Evolutionary conservation across 1,284 basidiomycete species (phyloP).

Genomic region (Thelephora terrestris): DNA sequence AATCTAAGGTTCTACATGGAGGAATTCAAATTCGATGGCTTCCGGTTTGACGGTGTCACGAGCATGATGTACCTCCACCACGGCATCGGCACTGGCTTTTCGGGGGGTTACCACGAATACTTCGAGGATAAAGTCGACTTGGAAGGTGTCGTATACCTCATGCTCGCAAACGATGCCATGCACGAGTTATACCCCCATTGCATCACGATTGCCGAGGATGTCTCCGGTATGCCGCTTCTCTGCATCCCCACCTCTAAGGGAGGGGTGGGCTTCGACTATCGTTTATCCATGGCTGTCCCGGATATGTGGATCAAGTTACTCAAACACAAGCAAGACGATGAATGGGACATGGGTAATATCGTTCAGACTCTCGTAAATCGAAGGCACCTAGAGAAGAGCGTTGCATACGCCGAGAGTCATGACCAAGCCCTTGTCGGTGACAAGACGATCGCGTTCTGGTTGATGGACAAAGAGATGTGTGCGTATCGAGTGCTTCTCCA

Average conservation of each 20-base stretch:
- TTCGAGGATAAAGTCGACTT: conserved; percentile 81
- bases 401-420: conserved; percentile 94
- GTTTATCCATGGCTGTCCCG: conserved; percentile 95
- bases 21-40: conserved; percentile 92
- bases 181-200: conserved; percentile 72
- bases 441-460: conserved; percentile 97
- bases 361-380: conserved; percentile 88
- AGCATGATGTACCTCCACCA: conserved; percentile 99
- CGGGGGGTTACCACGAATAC: conserved; percentile 96
- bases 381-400: conserved; percentile 81
- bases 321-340: conserved; percentile 83
- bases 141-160: conserved; percentile 90
- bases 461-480: conserved; percentile 99
- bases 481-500: conserved; percentile 20
- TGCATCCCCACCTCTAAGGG: conserved; percentile 74
- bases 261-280: conserved; percentile 95
- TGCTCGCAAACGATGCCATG: conserved; percentile 92
- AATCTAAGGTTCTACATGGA: conserved; percentile 96
- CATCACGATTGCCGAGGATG: conserved; percentile 95
- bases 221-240: conserved; percentile 96
- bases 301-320: conserved; percentile 99
- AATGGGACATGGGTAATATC: conserved; percentile 87
- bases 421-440: conserved; percentile 98
- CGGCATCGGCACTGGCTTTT: conserved; percentile 95
- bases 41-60: conserved; percentile 97